A percentile compares a stretch with the other conserved stretches of the same genome.
phyloP scores from a whole-genome alignment of 2,329 filamentous ascomycete genomes.

The Cryphonectria carpinicola region DNA sequence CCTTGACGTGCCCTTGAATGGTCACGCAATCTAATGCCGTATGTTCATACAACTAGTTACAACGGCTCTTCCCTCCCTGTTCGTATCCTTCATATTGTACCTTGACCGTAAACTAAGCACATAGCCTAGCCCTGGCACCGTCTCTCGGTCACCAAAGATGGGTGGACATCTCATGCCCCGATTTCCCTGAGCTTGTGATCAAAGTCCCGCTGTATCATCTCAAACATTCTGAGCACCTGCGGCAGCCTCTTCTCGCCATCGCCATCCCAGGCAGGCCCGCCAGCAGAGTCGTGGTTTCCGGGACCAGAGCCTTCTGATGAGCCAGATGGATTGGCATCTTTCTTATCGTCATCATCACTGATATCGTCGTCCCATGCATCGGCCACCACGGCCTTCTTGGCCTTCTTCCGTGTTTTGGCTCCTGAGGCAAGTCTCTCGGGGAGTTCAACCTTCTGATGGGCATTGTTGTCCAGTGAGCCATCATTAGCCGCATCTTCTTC shows the following conservation, averaged over 20 bases:
- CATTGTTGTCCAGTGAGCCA: not conserved
- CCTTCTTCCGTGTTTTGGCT: conserved; percentile 22
- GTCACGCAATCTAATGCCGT: not conserved
- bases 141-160: not conserved
- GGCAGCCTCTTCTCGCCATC: conserved; percentile 50
- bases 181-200: conserved; percentile 65
- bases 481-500: conserved; percentile 40
- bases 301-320: conserved; percentile 39
- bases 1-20: not conserved
- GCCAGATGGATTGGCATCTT: conserved; percentile 30
- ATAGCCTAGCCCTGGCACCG: not conserved
- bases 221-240: conserved; percentile 64
- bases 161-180: conserved; percentile 52
- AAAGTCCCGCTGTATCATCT: conserved; percentile 60
- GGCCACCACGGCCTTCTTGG: conserved; percentile 40
- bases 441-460: not conserved
- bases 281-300: conserved; percentile 5
- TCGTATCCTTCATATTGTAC: not conserved
- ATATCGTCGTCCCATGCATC: conserved; percentile 52
- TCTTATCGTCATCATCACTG: conserved; percentile 37
- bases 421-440: not conserved
- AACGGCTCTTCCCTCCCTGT: not conserved
- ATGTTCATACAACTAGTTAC: not conserved
- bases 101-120: not conserved
- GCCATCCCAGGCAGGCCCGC: conserved; percentile 32